A percentile compares a stretch with the other conserved stretches of the same genome.
Evolutionary conservation across 495 filamentous ascomycete genomes (phyloP).

Genomic region (Xylaria venustula): DNA sequence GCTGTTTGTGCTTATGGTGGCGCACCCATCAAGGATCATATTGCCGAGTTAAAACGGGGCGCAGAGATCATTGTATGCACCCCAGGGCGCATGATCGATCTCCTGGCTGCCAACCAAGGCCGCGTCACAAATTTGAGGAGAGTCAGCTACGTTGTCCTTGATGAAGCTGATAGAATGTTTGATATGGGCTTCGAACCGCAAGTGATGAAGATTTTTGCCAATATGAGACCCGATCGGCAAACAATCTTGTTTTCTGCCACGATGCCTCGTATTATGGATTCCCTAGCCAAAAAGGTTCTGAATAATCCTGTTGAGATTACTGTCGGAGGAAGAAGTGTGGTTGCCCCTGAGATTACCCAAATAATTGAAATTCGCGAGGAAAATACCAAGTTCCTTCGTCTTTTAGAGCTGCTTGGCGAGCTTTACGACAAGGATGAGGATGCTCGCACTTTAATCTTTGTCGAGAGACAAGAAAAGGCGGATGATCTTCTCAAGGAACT

Average conservation of each 20-base stretch:
- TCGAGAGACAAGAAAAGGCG: slow-evolving; percentile 91
- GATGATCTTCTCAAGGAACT: slow-evolving; percentile 80
- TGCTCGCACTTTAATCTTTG: slow-evolving; percentile 85
- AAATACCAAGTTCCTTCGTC: slow-evolving; percentile 77
- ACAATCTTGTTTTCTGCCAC: slow-evolving; percentile 96
- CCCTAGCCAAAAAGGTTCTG: slow-evolving; percentile 83
- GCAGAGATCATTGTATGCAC: slow-evolving; percentile 95
- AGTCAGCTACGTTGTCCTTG: slow-evolving; percentile 89
- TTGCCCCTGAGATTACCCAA: slow-evolving; percentile 93
- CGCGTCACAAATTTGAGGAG: slow-evolving; percentile 86
- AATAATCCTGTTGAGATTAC: slow-evolving; percentile 84
- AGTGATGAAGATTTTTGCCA: slow-evolving; percentile 92
- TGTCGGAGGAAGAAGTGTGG: slow-evolving; percentile 87
- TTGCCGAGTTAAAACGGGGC: slow-evolving; percentile 91
- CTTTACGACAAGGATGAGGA: slow-evolving; percentile 87
- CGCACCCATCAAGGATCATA: slow-evolving; percentile 95
- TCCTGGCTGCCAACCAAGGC: slow-evolving; percentile 87
- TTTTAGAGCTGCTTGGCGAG: slow-evolving; percentile 84
- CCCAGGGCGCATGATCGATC: slow-evolving; percentile 94
- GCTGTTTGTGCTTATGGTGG: slow-evolving; percentile 96
- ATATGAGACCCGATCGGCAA: slow-evolving; percentile 87
- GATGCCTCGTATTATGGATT: slow-evolving; percentile 92
- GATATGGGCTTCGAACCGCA: slow-evolving; percentile 99
- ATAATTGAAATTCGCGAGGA: slow-evolving; percentile 85
- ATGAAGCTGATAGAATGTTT: slow-evolving; percentile 99